Evolutionary conservation across 148 eudicot genomes (phyloP).

Genomic region (Rhododendron ferrugineum): DNA sequence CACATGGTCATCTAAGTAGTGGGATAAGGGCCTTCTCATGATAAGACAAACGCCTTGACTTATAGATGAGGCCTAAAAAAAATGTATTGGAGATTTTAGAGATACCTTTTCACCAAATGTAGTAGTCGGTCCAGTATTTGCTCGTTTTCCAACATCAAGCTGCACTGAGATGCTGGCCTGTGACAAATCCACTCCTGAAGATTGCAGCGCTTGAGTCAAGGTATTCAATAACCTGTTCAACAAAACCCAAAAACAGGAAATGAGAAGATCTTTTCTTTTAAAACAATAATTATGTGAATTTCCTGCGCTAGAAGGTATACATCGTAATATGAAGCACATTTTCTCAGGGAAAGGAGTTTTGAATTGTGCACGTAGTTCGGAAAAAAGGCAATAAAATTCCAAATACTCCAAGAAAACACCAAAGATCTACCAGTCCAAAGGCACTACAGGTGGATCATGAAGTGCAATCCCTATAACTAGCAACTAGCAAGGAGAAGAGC

Average conservation of each 20-base stretch:
- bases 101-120: constrained; percentile 32
- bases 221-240: constrained; percentile 59
- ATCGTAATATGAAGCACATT: not conserved
- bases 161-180: constrained; percentile 80
- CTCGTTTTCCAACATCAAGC: constrained; percentile 63
- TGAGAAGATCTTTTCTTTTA: not conserved
- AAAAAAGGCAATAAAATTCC: not conserved
- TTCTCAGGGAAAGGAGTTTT: not conserved
- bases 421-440: not conserved
- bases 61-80: not conserved
- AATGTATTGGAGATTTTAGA: not conserved
- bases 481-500: not conserved
- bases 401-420: constrained; percentile 1
- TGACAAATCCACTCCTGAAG: constrained; percentile 88
- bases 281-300: not conserved
- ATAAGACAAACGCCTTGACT: not conserved
- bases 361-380: not conserved
- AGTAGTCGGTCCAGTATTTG: constrained; percentile 21
- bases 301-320: not conserved
- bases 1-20: not conserved
- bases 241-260: constrained; percentile 7
- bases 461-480: not conserved
- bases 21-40: not conserved
- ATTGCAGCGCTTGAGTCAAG: constrained; percentile 59
- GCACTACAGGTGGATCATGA: not conserved